Evolutionary conservation across 352 stramenopile genomes (phyloP), one percentile per base, ranked within the genome.

Genomic region (Globisporangium ultimum): DNA sequence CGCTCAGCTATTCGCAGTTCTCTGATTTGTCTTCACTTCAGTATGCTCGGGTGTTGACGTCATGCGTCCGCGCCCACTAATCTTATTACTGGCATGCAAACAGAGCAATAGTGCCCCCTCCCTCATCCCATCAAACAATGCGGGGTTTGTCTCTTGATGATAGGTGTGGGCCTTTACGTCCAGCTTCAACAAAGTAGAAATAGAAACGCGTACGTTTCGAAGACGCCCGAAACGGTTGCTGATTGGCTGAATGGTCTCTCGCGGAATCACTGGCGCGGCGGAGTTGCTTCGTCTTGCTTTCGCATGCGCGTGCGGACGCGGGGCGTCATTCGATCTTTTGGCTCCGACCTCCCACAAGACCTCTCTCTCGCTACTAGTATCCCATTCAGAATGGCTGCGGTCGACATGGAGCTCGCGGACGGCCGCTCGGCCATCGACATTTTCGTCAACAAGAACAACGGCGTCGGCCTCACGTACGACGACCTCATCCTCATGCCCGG

Each of bases 371-470:
- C 14, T 11, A 10, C 51, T 5, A 6, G 24, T 36, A 1, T 10
- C 4, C n/a, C 22, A 57, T 60, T 42, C 24, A 67, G 57, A 51
- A 79, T 76, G 68, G 64, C 71, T 28, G 42, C 66, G 41, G 75
- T 81, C 54, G 74, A 88, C 56, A 64, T 70, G 32, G 74, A 84
- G 55, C 63, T 88, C 53, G 67, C 84, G 40, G 87, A 95, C 68
- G 87, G 87, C 53, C 80, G 79, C 66, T 80, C 83, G 58, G 87
- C 80, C 48, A 74, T 77, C 32, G 83, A 93, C 67, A 89, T 95
- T 68, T 95, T 95, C 55, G 83, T 93, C 13, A 76, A 75, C 64
- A 94, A 94, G 73, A 93, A 93, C 72, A 79, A 90, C 51, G 84
- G 83, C 68, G 58, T 84, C 45, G 76, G 75, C 48, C 80, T 81